Evolutionary conservation across 2,329 filamentous ascomycete species (phyloP).

Genomic region (Scytalidium sp.): DNA sequence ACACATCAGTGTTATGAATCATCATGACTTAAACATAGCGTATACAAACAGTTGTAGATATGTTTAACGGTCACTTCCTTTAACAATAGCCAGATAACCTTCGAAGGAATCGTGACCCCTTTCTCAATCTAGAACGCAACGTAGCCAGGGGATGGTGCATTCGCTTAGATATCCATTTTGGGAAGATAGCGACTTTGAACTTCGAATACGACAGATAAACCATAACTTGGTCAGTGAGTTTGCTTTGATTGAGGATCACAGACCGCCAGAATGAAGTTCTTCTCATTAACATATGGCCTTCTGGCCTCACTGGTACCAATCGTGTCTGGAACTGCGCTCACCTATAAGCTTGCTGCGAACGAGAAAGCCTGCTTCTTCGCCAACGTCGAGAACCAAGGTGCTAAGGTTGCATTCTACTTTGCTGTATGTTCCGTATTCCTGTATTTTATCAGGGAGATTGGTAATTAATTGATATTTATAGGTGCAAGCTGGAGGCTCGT

Average conservation of each 20-base stretch:
- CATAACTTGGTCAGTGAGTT: not conserved
- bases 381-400: constrained; percentile 69
- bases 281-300: constrained; percentile 61
- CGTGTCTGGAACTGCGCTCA: constrained; percentile 84
- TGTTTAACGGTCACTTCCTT: not conserved
- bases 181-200: not conserved
- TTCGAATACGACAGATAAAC: constrained; percentile 13
- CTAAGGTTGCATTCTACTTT: constrained; percentile 98
- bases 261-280: constrained; percentile 58
- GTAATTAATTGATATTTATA: constrained; percentile 32
- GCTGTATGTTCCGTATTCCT: constrained; percentile 61
- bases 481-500: constrained; percentile 98
- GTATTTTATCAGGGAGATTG: not conserved
- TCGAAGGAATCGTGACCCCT: too few relatives aligned
- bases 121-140: not conserved
- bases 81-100: too few relatives aligned
- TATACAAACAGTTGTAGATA: not conserved
- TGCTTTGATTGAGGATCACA: not conserved
- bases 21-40: not conserved
- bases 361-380: constrained; percentile 97
- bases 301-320: constrained; percentile 68
- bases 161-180: not conserved
- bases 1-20: not conserved
- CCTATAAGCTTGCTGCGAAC: constrained; percentile 85
- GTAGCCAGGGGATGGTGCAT: not conserved